Evolutionary conservation across 257 asterid genomes (phyloP), one percentile per base, ranked within the genome.

Genomic region (Petunia axillaris): DNA sequence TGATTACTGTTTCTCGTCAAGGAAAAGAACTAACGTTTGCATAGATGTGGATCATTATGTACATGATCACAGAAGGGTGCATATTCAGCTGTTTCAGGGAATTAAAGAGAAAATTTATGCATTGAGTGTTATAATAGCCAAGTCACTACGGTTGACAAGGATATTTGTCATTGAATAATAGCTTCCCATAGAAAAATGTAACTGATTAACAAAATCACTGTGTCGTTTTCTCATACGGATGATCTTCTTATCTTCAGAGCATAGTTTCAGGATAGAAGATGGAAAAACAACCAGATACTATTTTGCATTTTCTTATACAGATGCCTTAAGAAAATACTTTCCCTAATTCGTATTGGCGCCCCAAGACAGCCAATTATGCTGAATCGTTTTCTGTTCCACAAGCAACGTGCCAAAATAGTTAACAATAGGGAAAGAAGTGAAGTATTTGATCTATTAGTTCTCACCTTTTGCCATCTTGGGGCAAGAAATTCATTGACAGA

Each of bases 391-490:
- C 25, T 25, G 25, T 25, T 25, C 25, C 25, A 25, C 25, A 25
- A 25, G 25, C 25, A 25, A 25, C 0, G 25, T 25, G 25, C 25
- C 0, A 25, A 25, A 25, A 25, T 25, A 25, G 25, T 25, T 25
- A 25, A 25, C 25, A 25, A 25, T 25, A 25, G 25, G 25, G 25
- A 25, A 25, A 8, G 8, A 65, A n/a, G 0, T 36, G 11, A 65
- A 63, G 6, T 50, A 58, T 77, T 62, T 76, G 80, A 76, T 41
- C 40, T 76, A 57, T 70, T 39, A 44, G 43, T 64, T 13, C 82
- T 81, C 78, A 92, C 96, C 83, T 87, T 84, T 86, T 89, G 93
- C 97, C 97, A 89, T 65, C 95, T 68, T 68, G 91, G 91, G 58
- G 97, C 86, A 38, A 83, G 90, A 82, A 92, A 92, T 83, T 92